Base-by-base conservation (phyloP, 768 basidiomycete genomes). In the Amanita thiersii region DNA sequence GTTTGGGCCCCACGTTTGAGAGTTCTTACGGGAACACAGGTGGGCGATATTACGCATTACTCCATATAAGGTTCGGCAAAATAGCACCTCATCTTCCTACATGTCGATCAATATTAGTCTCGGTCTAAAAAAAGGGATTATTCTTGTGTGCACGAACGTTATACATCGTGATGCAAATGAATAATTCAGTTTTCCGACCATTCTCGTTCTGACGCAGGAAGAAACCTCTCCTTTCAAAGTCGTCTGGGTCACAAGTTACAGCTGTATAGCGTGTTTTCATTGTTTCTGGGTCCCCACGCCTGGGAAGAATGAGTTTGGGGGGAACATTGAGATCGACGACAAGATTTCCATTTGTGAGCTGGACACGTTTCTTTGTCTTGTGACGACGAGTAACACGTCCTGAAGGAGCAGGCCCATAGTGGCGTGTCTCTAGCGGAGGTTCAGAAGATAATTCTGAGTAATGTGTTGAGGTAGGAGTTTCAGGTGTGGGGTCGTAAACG, bases 141-240 rank as follows among this genome's bases (percentile, higher is more conserved):
- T 28, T 19, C n/a, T 19, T 37, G 6, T 24, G 14, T 9, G 6
- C 24, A 49, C 52, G 43, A 59, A 94, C 93, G 58, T 96, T 96
- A 57, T 84, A 96, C 90, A 96, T 91, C 17, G 92, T 97, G 52
- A 97, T 86, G 44, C 90, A 87, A 56, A 97, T 85, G 64, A 94
- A 86, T 41, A 97, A 58, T 55, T 97, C 93, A 9, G 91, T 96
- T 43, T 81, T 73, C 40, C 91, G 72, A 21, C 80, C 78, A 47
- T 63, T 75, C 53, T 86, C 75, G 54, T 84, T 84, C 56, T 96
- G 93, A 38, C 92, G 72, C 21, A 97, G 69, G 46, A 81, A 86
- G 59, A 88, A 93, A 8, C 86, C 82, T 35, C 77, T 77, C 55
- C 71, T 75, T 60, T 86, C 80, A 55, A 93, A 96, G 24, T 93